phyloP scores from a whole-genome alignment of 495 filamentous ascomycete species.

The Aspergillus ostianus region DNA sequence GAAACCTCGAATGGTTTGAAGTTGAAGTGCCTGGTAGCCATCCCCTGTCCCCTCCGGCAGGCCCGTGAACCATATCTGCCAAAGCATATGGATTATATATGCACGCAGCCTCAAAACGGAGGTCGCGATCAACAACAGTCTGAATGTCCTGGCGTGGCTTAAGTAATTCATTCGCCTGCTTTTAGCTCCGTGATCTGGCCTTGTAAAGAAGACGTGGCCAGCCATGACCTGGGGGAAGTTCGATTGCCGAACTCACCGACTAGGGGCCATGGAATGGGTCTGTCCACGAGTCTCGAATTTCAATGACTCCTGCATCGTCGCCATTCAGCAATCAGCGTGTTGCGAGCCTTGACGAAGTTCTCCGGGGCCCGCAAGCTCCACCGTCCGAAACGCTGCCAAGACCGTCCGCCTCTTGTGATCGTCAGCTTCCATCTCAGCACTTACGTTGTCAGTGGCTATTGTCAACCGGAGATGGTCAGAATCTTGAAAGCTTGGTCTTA shows the following conservation, averaged over 20 bases:
- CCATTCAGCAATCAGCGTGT: background rate
- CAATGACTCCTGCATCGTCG: background rate
- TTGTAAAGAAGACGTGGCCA: no score
- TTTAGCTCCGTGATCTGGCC: no score
- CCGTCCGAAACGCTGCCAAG: slow-evolving; percentile 35
- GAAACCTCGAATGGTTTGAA: background rate
- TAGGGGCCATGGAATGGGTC: background rate
- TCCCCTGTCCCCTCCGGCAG: no score
- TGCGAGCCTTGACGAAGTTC: background rate
- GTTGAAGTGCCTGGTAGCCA: no score
- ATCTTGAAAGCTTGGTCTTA: slow-evolving; percentile 6
- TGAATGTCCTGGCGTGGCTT: no score
- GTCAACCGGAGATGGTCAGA: slow-evolving; percentile 17
- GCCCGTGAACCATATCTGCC: no score
- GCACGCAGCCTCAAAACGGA: no score
- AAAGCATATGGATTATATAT: no score
- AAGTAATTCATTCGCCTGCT: no score
- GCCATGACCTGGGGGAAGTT: background rate
- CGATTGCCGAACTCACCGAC: background rate
- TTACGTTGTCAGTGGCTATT: slow-evolving; percentile 25
- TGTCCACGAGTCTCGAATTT: background rate
- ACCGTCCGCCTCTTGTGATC: slow-evolving; percentile 25
- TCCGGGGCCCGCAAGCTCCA: slow-evolving; percentile 18
- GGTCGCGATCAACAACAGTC: no score
- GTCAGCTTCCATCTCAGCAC: slow-evolving; percentile 31